A percentile compares a stretch with the other conserved stretches of the same genome.
Evolutionary conservation across 495 filamentous ascomycete species (phyloP).

Genomic region (Bacidia gigantensis): DNA sequence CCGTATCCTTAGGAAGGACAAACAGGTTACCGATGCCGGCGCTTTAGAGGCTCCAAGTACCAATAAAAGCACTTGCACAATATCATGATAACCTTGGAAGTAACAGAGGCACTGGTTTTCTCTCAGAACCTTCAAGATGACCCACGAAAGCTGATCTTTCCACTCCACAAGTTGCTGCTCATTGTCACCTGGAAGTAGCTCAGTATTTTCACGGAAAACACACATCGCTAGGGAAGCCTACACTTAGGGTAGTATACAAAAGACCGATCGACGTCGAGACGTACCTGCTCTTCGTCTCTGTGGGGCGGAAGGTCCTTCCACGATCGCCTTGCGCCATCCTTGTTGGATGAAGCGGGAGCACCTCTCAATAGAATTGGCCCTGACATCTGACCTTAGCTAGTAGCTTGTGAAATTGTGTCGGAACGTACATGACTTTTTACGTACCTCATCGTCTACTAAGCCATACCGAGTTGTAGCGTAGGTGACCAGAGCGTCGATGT

Average conservation of each 20-base stretch:
- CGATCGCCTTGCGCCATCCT: constrained; percentile 17
- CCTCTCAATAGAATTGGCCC: constrained; percentile 73
- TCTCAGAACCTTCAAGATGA: constrained; percentile 66
- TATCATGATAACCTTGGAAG: constrained; percentile 98
- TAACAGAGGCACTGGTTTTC: constrained; percentile 79
- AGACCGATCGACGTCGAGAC: constrained; percentile 84
- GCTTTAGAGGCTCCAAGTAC: constrained; percentile 51
- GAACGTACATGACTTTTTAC: constrained; percentile 70
- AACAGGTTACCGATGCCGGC: constrained; percentile 48
- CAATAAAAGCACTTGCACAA: constrained; percentile 88
- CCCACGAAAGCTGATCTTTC: constrained; percentile 55
- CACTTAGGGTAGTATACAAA: constrained; percentile 91
- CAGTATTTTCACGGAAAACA: constrained; percentile 15
- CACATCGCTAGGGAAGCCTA: constrained; percentile 21
- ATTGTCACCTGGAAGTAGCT: constrained; percentile 19
- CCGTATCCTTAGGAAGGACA: constrained; percentile 79
- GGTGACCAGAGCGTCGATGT: constrained; percentile 46
- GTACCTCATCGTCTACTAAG: constrained; percentile 65
- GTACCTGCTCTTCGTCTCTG: constrained; percentile 75
- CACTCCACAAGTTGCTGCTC: constrained; percentile 47
- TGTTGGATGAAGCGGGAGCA: constrained; percentile 15
- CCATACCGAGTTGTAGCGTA: constrained; percentile 64
- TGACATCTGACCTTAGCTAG: constrained; percentile 21
- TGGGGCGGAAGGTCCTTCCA: constrained; percentile 51
- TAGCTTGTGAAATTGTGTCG: constrained; percentile 5